A percentile compares a stretch with the other conserved stretches of the same genome.
Evolutionary conservation across 2,329 filamentous ascomycete genomes (phyloP).

Genomic region (Trichoderma asperellum): DNA sequence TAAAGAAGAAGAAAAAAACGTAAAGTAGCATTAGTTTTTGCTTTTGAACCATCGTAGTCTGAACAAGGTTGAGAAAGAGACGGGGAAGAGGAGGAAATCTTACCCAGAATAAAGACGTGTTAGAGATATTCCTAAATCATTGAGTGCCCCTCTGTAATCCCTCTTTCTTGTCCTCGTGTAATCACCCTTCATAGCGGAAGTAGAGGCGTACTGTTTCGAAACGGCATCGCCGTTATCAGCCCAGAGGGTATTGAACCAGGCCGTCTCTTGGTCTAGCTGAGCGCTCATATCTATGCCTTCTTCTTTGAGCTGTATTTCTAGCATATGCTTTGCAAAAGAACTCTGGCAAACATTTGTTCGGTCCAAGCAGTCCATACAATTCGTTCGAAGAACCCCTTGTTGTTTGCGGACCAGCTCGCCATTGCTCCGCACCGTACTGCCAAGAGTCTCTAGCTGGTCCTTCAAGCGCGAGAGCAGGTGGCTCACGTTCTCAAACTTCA

Average conservation of each 20-base stretch:
- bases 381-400: slow-evolving; percentile 81
- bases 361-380: slow-evolving; percentile 98
- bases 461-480: slow-evolving; percentile 73
- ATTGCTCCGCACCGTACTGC: slow-evolving; percentile 66
- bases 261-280: slow-evolving; percentile 75
- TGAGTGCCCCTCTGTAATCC: slow-evolving; percentile 87
- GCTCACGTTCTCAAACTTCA: slow-evolving; percentile 97
- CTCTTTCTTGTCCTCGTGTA: slow-evolving; percentile 91
- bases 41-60: background rate
- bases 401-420: slow-evolving; percentile 57
- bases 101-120: slow-evolving; percentile 73
- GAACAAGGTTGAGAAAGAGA: background rate
- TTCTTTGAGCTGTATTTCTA: slow-evolving; percentile 76
- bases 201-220: slow-evolving; percentile 93
- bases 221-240: slow-evolving; percentile 97
- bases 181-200: slow-evolving; percentile 93
- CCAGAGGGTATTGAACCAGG: slow-evolving; percentile 97
- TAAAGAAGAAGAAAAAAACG: slow-evolving; percentile 56
- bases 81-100: slow-evolving; percentile 34
- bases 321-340: slow-evolving; percentile 79
- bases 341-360: slow-evolving; percentile 96
- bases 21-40: background rate
- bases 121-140: slow-evolving; percentile 86
- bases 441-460: slow-evolving; percentile 67
- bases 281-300: slow-evolving; percentile 77